Evolutionary conservation across 495 filamentous ascomycete genomes (phyloP).

Genomic region (Daldinia vernicosa): DNA sequence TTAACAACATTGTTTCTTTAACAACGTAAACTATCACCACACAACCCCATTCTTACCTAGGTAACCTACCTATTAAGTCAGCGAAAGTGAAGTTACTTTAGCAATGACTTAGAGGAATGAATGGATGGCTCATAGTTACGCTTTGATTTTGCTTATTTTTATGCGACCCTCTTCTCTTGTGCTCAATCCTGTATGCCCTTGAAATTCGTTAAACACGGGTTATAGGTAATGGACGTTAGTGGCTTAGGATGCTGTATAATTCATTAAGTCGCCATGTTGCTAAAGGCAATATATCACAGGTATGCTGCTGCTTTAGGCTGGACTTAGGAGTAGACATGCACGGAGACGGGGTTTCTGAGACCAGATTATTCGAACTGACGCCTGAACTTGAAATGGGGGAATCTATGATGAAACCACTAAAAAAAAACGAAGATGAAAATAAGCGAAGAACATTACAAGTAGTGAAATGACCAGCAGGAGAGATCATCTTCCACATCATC

Average conservation of each 20-base stretch:
- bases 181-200: not conserved
- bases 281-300: not conserved
- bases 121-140: not conserved
- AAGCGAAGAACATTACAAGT: slow-evolving; percentile 51
- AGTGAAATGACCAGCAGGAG: slow-evolving; percentile 47
- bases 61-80: not conserved
- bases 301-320: not conserved
- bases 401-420: slow-evolving; percentile 49
- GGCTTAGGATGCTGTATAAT: not conserved
- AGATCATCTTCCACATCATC: slow-evolving; percentile 44
- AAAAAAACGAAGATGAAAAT: slow-evolving; percentile 41
- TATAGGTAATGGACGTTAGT: not conserved
- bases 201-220: not conserved
- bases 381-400: slow-evolving; percentile 48
- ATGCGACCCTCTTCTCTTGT: not conserved
- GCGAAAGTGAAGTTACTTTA: not conserved
- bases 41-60: not conserved
- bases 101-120: not conserved
- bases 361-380: slow-evolving; percentile 43
- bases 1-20: too few relatives aligned
- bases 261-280: not conserved
- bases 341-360: slow-evolving; percentile 17
- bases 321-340: slow-evolving; percentile 9
- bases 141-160: not conserved
- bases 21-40: not conserved